A percentile compares a stretch with the other conserved stretches of the same genome.
Conservation (phyloP, 257 asterid genomes). For the Osmanthus fragrans region DNA sequence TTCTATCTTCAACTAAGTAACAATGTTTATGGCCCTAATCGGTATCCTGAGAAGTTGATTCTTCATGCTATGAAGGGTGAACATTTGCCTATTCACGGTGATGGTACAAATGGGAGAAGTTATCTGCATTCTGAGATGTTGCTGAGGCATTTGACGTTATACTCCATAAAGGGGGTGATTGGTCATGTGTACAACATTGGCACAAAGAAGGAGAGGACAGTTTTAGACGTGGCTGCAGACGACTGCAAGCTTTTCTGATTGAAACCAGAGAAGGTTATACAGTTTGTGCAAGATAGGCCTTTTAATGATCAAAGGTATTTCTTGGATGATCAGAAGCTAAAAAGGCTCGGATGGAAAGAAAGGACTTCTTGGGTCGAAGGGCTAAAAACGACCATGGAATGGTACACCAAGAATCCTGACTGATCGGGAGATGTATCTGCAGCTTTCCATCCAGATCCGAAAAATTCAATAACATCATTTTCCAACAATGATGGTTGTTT, state of each 20-base stretch:
- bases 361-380: no score
- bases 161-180: constrained; percentile 14
- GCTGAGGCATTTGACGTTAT: constrained; percentile 26
- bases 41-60: background rate
- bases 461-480: no score
- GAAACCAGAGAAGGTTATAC: constrained; percentile 8
- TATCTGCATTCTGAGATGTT: constrained; percentile 23
- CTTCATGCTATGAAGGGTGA: constrained; percentile 20
- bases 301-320: constrained; percentile 25
- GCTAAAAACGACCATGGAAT: no score
- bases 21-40: constrained; percentile 2
- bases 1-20: no score
- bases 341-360: constrained; percentile 13
- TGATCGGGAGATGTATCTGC: no score
- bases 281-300: constrained; percentile 19
- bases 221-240: constrained; percentile 18
- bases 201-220: constrained; percentile 23
- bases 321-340: constrained; percentile 24
- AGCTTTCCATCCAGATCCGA: no score
- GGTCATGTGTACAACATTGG: constrained; percentile 26
- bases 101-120: constrained; percentile 17
- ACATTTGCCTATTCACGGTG: constrained; percentile 21
- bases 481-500: no score
- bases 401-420: no score
- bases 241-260: constrained; percentile 15